These are phyloP conservation scores for Jamesozyma piceae DNA, from an alignment of 805 yeast species.

Conservation along the genomic window DNA sequence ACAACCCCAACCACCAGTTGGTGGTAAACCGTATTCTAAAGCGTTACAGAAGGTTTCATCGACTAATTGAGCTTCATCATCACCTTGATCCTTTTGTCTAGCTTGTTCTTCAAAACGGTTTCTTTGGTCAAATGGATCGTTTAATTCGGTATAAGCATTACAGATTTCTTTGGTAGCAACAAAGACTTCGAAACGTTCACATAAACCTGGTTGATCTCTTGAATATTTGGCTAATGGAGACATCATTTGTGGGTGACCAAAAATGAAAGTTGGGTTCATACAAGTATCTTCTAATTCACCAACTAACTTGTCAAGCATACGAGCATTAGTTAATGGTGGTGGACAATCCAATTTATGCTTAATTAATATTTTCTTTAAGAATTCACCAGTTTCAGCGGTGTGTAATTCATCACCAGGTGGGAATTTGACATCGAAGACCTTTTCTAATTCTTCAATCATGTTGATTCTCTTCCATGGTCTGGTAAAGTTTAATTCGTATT, in stretches of 20 bases:
- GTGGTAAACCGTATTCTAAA: slow-evolving; percentile 95
- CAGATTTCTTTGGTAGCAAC: slow-evolving; percentile 97
- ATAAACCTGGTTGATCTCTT: slow-evolving; percentile 83
- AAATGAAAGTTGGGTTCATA: slow-evolving; percentile 94
- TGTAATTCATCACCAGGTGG: slow-evolving; percentile 94
- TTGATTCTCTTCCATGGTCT: slow-evolving; percentile 98
- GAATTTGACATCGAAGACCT: slow-evolving; percentile 74
- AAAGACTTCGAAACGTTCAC: slow-evolving; percentile 97
- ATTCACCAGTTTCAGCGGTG: slow-evolving; percentile 85
- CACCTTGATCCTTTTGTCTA: slow-evolving; percentile 96
- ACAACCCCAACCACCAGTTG: slow-evolving; percentile 99
- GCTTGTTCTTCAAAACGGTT: slow-evolving; percentile 98
- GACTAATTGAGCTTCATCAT: slow-evolving; percentile 93
- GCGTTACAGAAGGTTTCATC: slow-evolving; percentile 98
- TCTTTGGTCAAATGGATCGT: slow-evolving; percentile 98
- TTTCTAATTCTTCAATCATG: slow-evolving; percentile 94
- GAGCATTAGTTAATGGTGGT: slow-evolving; percentile 89
- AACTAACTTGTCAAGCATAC: slow-evolving; percentile 96
- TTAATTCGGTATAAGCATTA: slow-evolving; percentile 97
- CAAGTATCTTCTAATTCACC: slow-evolving; percentile 93
- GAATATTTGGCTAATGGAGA: slow-evolving; percentile 97
- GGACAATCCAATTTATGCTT: slow-evolving; percentile 81
- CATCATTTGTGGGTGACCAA: slow-evolving; percentile 99
- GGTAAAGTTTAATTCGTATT: slow-evolving; percentile 70
- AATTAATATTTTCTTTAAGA: slow-evolving; percentile 69